Evolutionary conservation across 2,329 filamentous ascomycete species (phyloP).

Genomic region (Xylariales sp.): DNA sequence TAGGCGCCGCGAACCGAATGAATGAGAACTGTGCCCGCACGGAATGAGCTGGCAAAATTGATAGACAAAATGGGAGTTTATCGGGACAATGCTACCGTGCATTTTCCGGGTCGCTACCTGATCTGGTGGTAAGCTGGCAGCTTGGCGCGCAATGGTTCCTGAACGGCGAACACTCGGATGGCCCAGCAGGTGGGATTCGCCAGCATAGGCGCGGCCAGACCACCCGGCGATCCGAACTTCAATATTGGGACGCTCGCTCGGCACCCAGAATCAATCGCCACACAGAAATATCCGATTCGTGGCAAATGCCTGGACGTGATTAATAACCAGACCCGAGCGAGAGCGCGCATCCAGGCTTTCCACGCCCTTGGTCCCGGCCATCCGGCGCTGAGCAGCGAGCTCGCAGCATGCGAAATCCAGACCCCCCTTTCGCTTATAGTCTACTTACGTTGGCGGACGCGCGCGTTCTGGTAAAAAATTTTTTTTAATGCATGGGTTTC

Average conservation of each 20-base stretch:
- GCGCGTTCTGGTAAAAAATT: not conserved
- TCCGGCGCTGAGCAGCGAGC: slow-evolving; percentile 7
- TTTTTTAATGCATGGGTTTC: slow-evolving; percentile 3
- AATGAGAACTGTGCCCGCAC: slow-evolving; percentile 27
- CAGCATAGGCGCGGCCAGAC: slow-evolving; percentile 17
- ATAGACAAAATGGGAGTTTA: slow-evolving; percentile 1
- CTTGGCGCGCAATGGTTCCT: slow-evolving; percentile 23
- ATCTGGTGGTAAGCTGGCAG: slow-evolving; percentile 1
- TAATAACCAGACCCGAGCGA: not conserved
- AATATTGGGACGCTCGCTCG: slow-evolving; percentile 8
- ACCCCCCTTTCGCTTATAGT: slow-evolving; percentile 16
- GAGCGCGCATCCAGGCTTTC: slow-evolving; percentile 6
- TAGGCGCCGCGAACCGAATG: slow-evolving; percentile 22
- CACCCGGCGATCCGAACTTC: slow-evolving; percentile 1
- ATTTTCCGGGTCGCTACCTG: slow-evolving; percentile 10
- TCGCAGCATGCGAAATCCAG: slow-evolving; percentile 4
- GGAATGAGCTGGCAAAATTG: slow-evolving; percentile 17
- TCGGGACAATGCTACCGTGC: slow-evolving; percentile 11
- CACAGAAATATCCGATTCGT: not conserved
- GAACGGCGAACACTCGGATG: slow-evolving; percentile 6
- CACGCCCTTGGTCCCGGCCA: slow-evolving; percentile 12
- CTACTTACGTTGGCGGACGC: slow-evolving; percentile 1
- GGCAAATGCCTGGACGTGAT: slow-evolving; percentile 6
- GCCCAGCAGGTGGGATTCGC: slow-evolving; percentile 1
- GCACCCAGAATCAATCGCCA: slow-evolving; percentile 4